phyloP scores from a whole-genome alignment of 768 basidiomycete species.

The Pisolithus marmoratus region DNA sequence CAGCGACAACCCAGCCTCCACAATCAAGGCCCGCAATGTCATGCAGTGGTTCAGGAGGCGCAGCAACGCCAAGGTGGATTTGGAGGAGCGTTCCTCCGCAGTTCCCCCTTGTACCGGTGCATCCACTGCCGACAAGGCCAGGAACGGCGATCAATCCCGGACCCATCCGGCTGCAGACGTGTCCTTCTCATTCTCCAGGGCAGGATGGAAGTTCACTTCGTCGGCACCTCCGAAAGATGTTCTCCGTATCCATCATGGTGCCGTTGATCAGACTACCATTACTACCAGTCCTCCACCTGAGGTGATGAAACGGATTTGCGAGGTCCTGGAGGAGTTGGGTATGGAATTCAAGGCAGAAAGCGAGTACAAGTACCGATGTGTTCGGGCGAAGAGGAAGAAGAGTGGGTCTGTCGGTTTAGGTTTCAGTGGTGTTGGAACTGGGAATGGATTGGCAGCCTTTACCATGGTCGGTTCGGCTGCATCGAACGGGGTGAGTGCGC shows the following conservation, averaged over 20 bases:
- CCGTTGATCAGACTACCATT: conserved; percentile 85
- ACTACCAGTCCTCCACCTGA: conserved; percentile 80
- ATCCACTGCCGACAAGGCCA: conserved; percentile 7
- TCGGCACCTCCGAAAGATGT: conserved; percentile 37
- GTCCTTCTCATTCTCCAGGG: conserved; percentile 35
- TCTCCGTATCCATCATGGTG: conserved; percentile 83
- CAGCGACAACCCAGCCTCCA: conserved; percentile 56
- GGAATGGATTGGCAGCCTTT: conserved; percentile 61
- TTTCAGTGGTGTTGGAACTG: conserved; percentile 33
- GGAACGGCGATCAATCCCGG: conserved; percentile 15
- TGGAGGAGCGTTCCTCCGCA: conserved; percentile 9
- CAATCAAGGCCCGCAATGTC: conserved; percentile 89
- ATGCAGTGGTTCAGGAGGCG: conserved; percentile 97
- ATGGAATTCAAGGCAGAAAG: conserved; percentile 83
- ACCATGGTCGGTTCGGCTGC: conserved; percentile 78
- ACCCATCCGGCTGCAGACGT: conserved; percentile 18
- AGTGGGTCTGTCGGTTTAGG: conserved; percentile 40
- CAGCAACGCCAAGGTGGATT: conserved; percentile 42
- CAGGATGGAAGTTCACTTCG: conserved; percentile 28
- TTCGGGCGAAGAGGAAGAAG: conserved; percentile 72
- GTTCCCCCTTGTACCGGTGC: background rate
- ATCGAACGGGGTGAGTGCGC: conserved; percentile 79
- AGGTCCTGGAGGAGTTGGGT: conserved; percentile 83
- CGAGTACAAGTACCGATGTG: conserved; percentile 86
- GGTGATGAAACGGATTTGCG: conserved; percentile 81